phyloP scores from a whole-genome alignment of 2,329 filamentous ascomycete species.

The Paecilomyces dactylethromorphus region DNA sequence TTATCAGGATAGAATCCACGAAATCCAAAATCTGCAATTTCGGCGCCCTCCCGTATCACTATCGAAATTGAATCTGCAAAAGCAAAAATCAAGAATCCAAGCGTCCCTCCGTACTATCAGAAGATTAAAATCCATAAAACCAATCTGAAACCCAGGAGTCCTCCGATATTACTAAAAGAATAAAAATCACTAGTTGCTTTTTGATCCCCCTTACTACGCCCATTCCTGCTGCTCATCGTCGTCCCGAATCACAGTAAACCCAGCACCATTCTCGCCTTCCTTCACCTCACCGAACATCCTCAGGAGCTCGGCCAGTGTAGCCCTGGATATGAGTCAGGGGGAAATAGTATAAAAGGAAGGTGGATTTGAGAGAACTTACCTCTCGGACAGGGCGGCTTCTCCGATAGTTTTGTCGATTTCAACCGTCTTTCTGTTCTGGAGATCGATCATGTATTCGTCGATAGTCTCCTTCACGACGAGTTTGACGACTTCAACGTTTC shows the following conservation, averaged over 20 bases:
- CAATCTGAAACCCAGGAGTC: not conserved
- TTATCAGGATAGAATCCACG: not conserved
- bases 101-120: not conserved
- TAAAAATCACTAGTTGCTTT: not conserved
- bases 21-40: not conserved
- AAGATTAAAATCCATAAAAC: not conserved
- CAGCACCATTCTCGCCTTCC: not conserved
- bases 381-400: conserved; percentile 9
- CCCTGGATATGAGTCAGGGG: not conserved
- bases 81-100: not conserved
- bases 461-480: conserved; percentile 52
- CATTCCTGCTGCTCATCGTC: not conserved
- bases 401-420: conserved; percentile 19
- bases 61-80: not conserved
- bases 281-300: not conserved
- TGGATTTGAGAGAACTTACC: not conserved
- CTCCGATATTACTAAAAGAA: not conserved
- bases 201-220: not conserved
- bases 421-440: conserved; percentile 50
- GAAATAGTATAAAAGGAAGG: not conserved
- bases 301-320: not conserved
- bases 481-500: conserved; percentile 53
- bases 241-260: not conserved
- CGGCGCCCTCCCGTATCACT: not conserved
- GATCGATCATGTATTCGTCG: conserved; percentile 49